A percentile compares a stretch with the other conserved stretches of the same genome.
These are phyloP conservation scores for Tetrahymena elliotti DNA, from an alignment of 73 alveolate genomes.

Conservation along the genomic window DNA sequence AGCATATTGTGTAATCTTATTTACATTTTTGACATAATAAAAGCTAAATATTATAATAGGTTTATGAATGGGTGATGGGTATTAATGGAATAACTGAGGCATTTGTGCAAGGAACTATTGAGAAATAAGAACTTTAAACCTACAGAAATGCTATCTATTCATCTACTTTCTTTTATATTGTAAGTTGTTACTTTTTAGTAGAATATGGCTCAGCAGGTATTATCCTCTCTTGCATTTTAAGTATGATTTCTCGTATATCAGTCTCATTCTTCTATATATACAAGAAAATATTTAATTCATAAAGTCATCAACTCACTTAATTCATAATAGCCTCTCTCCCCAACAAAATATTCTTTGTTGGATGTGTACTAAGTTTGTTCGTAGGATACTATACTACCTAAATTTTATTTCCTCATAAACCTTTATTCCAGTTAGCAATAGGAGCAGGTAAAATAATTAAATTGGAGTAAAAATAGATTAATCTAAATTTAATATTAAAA, in stretches of 20 bases:
- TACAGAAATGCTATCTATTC: conserved; percentile 7
- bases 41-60: neutral
- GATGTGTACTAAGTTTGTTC: neutral
- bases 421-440: neutral
- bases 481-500: neutral
- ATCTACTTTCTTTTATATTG: conserved; percentile 11
- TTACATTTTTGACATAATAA: neutral
- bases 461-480: neutral
- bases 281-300: neutral
- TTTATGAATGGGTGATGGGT: conserved; percentile 36
- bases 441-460: neutral
- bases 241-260: conserved; percentile 12
- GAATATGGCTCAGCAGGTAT: conserved; percentile 21
- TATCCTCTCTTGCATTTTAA: conserved; percentile 2
- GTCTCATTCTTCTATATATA: conserved; percentile 4
- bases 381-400: neutral
- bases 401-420: neutral
- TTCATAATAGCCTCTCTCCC: neutral
- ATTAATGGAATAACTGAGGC: conserved; percentile 31
- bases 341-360: neutral
- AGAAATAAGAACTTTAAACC: neutral
- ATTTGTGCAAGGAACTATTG: conserved; percentile 13
- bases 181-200: neutral
- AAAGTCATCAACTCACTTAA: neutral
- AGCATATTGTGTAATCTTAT: neutral